Conservation (phyloP, 768 basidiomycete genomes). For the Tylopilus rubrobrunneus region DNA sequence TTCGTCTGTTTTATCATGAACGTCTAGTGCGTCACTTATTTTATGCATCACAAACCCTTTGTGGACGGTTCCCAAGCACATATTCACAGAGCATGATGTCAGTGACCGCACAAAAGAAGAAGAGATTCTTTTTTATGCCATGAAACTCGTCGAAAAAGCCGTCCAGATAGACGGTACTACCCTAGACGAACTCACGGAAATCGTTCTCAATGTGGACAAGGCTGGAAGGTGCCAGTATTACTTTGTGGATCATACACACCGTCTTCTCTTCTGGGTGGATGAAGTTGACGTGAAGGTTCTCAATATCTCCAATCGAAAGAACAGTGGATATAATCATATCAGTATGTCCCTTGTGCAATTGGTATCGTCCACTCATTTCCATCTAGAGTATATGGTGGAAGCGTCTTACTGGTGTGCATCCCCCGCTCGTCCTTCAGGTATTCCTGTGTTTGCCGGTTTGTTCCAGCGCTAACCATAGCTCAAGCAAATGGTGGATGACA, state of each 20-base stretch:
- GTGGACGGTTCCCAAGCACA: slow-evolving; percentile 5
- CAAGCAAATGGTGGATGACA: neutral
- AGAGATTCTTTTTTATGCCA: slow-evolving; percentile 3
- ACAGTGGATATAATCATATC: slow-evolving; percentile 6
- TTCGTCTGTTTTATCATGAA: slow-evolving; percentile 11
- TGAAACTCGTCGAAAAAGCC: slow-evolving; percentile 8
- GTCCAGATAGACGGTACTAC: neutral
- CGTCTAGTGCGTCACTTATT: slow-evolving; percentile 2
- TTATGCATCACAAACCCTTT: neutral
- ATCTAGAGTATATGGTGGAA: slow-evolving; percentile 10
- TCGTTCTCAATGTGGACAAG: slow-evolving; percentile 9
- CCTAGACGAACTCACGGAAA: slow-evolving; percentile 10
- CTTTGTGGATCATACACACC: slow-evolving; percentile 15
- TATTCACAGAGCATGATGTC: slow-evolving; percentile 15
- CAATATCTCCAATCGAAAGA: neutral
- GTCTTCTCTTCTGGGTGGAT: slow-evolving; percentile 17
- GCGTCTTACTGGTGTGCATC: slow-evolving; percentile 12
- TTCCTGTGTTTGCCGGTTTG: neutral
- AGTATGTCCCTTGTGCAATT: slow-evolving; percentile 1
- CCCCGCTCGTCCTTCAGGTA: neutral
- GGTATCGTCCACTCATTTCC: neutral
- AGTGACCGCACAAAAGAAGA: neutral
- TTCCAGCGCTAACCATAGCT: neutral
- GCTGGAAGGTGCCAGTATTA: slow-evolving; percentile 6
- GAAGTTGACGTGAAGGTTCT: neutral